Conservation (phyloP, 768 basidiomycete species). For the Psilocybe azurescens region DNA sequence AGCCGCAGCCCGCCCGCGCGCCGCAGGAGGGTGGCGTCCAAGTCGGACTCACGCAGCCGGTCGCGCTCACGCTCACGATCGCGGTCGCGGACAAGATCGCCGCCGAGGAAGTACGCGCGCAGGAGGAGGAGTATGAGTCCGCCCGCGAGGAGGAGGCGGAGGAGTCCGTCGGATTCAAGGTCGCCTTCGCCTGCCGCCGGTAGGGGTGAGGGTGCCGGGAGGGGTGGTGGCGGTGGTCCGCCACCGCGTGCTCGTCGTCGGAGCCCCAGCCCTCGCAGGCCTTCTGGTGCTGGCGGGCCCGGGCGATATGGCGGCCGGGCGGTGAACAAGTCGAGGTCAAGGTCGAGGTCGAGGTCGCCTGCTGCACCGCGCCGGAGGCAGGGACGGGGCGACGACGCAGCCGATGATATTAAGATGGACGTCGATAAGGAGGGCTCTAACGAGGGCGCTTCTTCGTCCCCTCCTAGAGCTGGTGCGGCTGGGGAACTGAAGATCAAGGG, state of each 20-base stretch:
- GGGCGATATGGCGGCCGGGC: not conserved
- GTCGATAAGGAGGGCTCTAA: slow-evolving; percentile 33
- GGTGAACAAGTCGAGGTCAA: slow-evolving; percentile 12
- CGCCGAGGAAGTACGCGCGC: slow-evolving; percentile 39
- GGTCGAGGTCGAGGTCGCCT: slow-evolving; percentile 20
- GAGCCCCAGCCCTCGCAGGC: too few species aligned
- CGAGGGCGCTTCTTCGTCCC: slow-evolving; percentile 19
- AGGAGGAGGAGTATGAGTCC: slow-evolving; percentile 51
- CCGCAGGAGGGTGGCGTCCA: slow-evolving; percentile 46
- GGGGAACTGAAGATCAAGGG: slow-evolving; percentile 79
- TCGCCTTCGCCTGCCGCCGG: slow-evolving; percentile 5
- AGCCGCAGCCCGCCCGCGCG: slow-evolving; percentile 64
- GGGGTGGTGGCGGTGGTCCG: not conserved
- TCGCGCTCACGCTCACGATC: slow-evolving; percentile 39
- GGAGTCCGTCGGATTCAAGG: slow-evolving; percentile 30
- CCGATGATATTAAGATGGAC: slow-evolving; percentile 34
- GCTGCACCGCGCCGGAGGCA: slow-evolving; percentile 2
- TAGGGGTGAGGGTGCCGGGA: not conserved
- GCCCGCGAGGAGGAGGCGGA: slow-evolving; percentile 35
- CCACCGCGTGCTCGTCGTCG: too few species aligned
- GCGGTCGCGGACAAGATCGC: slow-evolving; percentile 51
- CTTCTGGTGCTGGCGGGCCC: not conserved
- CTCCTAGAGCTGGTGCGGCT: not conserved
- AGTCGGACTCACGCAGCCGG: slow-evolving; percentile 2
- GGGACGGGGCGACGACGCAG: slow-evolving; percentile 1